These are phyloP conservation scores for Cladobotryum mycophilum DNA, from an alignment of 2,329 filamentous ascomycete genomes.

Conservation along the genomic window DNA sequence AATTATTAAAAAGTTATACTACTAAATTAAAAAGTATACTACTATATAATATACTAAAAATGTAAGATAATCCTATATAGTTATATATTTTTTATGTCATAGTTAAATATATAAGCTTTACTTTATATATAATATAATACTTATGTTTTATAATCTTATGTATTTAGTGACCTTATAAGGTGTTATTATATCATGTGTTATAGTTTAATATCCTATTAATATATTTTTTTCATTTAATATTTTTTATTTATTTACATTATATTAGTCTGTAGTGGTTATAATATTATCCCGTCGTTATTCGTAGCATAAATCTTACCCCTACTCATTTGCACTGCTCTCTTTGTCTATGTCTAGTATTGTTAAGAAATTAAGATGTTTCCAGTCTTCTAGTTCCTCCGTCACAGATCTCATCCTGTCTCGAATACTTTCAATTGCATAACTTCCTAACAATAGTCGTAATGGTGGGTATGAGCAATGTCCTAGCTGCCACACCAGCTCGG, in stretches of 20 bases:
- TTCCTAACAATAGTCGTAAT: slow-evolving; percentile 76
- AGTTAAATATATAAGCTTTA: too few species aligned
- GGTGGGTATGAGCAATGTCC: slow-evolving; percentile 94
- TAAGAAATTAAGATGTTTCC: slow-evolving; percentile 77
- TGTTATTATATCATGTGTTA: too few species aligned
- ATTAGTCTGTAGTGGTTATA: neutral
- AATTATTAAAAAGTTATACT: too few species aligned
- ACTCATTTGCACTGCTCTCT: slow-evolving; percentile 1
- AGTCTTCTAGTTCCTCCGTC: slow-evolving; percentile 91
- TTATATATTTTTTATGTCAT: too few species aligned
- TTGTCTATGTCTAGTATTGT: slow-evolving; percentile 4
- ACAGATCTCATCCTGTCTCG: slow-evolving; percentile 82
- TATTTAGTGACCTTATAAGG: too few species aligned
- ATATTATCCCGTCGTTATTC: neutral
- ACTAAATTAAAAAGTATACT: too few species aligned
- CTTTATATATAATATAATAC: too few species aligned
- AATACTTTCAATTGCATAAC: slow-evolving; percentile 93
- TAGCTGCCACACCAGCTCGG: slow-evolving; percentile 89
- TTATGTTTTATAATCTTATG: too few species aligned
- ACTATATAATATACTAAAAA: too few species aligned
- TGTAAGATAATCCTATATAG: too few species aligned
- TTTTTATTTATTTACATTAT: neutral
- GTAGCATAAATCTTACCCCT: neutral
- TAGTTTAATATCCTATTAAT: too few species aligned
- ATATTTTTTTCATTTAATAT: too few species aligned